These are phyloP conservation scores for Hymenoscyphus repandus DNA, from an alignment of 2,329 filamentous ascomycete genomes.

Conservation along the genomic window DNA sequence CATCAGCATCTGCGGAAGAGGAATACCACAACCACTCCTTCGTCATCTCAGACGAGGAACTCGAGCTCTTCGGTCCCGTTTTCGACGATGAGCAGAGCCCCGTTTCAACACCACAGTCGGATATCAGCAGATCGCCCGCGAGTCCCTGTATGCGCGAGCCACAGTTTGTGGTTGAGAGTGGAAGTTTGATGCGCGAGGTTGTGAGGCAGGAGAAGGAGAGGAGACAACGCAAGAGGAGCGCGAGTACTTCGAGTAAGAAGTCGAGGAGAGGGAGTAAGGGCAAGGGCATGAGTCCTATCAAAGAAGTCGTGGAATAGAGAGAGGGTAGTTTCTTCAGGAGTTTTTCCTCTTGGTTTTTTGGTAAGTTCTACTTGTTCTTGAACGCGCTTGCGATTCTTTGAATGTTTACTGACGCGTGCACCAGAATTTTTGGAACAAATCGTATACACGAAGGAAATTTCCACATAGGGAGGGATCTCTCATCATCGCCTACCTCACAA, in stretches of 20 bases:
- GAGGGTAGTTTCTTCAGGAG: neutral
- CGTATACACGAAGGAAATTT: neutral
- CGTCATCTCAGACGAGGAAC: slow-evolving; percentile 55
- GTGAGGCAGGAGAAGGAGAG: slow-evolving; percentile 27
- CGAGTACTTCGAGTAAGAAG: slow-evolving; percentile 28
- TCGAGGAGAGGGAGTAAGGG: slow-evolving; percentile 28
- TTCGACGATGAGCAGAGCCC: slow-evolving; percentile 41
- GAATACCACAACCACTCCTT: slow-evolving; percentile 24
- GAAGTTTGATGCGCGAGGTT: slow-evolving; percentile 26
- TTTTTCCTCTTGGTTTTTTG: slow-evolving; percentile 14
- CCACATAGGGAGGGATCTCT: neutral
- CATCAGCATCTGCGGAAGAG: slow-evolving; percentile 12
- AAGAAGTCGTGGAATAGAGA: slow-evolving; percentile 42
- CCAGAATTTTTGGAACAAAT: neutral
- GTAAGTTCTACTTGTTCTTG: slow-evolving; percentile 14
- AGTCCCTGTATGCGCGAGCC: slow-evolving; percentile 18
- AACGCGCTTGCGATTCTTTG: neutral
- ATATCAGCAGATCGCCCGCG: slow-evolving; percentile 20
- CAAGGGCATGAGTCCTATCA: slow-evolving; percentile 55
- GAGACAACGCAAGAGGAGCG: slow-evolving; percentile 13
- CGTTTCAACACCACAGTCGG: slow-evolving; percentile 29
- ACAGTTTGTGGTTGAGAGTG: slow-evolving; percentile 24
- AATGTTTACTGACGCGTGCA: neutral
- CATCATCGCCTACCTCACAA: neutral
- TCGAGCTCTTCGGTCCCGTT: slow-evolving; percentile 51